Percentiles rank a stretch among this genome's conserved stretches.
phyloP scores from a whole-genome alignment of 768 basidiomycete species.

The Tulasnella calospora region DNA sequence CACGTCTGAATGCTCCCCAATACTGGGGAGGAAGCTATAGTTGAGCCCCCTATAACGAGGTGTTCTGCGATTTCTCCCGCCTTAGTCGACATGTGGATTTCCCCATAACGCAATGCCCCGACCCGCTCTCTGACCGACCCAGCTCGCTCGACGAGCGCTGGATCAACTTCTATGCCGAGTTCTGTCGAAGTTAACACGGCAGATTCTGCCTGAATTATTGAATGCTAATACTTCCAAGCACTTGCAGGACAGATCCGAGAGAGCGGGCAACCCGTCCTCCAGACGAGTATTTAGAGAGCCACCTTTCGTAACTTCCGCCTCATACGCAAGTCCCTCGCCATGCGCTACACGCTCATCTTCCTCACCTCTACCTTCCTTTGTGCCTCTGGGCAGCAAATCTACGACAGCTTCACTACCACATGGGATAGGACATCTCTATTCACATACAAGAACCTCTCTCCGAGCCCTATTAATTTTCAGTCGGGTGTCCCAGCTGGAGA shows the following conservation, averaged over 20 bases:
- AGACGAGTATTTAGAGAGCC: background rate
- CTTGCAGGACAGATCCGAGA: background rate
- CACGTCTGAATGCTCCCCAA: background rate
- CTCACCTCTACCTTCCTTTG: conserved; percentile 17
- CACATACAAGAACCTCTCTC: conserved; percentile 39
- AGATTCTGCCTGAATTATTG: background rate
- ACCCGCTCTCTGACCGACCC: background rate
- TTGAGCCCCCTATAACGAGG: background rate
- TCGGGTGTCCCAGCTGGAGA: conserved; percentile 52
- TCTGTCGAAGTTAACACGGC: background rate
- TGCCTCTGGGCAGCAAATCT: conserved; percentile 36
- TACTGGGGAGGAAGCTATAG: background rate
- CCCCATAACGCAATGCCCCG: background rate
- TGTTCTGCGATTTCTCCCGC: background rate
- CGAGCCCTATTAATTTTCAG: conserved; percentile 52
- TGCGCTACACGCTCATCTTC: conserved; percentile 27
- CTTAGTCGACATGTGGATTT: background rate
- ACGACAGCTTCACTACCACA: conserved; percentile 33
- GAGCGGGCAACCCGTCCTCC: background rate
- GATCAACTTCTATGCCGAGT: background rate
- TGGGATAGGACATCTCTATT: conserved; percentile 46
- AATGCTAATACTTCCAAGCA: background rate
- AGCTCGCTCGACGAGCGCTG: background rate
- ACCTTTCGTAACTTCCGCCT: background rate
- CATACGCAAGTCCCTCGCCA: background rate